Percentiles rank a stretch among this genome's conserved stretches.
Evolutionary conservation across 345 rosid species (phyloP).

Genomic region (Chamaenerion angustifolium): DNA sequence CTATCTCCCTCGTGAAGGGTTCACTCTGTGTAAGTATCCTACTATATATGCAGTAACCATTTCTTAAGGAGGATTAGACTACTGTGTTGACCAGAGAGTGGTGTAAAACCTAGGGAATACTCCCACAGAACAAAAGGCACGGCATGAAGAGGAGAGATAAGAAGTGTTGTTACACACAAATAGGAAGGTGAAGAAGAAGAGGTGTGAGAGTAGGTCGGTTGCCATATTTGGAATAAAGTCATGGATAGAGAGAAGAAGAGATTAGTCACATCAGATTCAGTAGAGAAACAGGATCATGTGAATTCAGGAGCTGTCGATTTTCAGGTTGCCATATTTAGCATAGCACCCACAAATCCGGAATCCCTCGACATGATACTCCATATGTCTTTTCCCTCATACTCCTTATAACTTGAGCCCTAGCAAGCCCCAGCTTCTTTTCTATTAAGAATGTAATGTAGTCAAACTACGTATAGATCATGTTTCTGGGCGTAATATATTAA

Average conservation of each 20-base stretch:
- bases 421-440: neutral
- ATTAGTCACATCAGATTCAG: constrained; percentile 37
- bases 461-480: too few species aligned
- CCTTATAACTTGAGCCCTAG: constrained; percentile 5
- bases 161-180: constrained; percentile 54
- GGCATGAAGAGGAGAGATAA: too few species aligned
- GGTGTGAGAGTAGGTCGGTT: constrained; percentile 29
- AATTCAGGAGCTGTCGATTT: constrained; percentile 35
- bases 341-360: constrained; percentile 76
- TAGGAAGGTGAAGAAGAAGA: constrained; percentile 27
- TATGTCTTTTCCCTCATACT: constrained; percentile 18
- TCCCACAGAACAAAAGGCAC: too few species aligned
- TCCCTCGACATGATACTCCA: constrained; percentile 24
- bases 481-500: too few species aligned
- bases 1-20: too few species aligned
- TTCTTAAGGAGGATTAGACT: too few species aligned
- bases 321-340: constrained; percentile 58
- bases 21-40: too few species aligned
- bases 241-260: constrained; percentile 38
- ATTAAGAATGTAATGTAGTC: too few species aligned
- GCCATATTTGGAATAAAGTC: constrained; percentile 27
- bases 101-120: too few species aligned
- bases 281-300: constrained; percentile 36
- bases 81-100: too few species aligned
- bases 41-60: too few species aligned